These are phyloP conservation scores for Diaporthe sp. DNA, from an alignment of 2,329 filamentous ascomycete species.

Conservation along the genomic window DNA sequence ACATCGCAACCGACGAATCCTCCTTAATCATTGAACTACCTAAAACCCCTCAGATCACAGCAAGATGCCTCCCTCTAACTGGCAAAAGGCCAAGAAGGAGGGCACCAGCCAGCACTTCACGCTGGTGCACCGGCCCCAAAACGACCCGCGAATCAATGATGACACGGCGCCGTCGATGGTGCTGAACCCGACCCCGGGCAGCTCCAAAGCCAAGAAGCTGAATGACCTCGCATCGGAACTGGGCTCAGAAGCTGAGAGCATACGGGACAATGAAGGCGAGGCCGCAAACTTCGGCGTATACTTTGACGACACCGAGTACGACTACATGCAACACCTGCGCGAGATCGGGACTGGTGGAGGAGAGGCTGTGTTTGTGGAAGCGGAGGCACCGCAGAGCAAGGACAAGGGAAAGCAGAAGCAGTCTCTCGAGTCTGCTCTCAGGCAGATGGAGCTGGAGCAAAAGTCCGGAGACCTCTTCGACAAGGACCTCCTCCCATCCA, in stretches of 20 bases:
- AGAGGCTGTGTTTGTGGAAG: slow-evolving; percentile 85
- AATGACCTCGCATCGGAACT: slow-evolving; percentile 83
- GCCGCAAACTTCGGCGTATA: slow-evolving; percentile 94
- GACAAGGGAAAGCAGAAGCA: slow-evolving; percentile 80
- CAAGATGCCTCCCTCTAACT: slow-evolving; percentile 48
- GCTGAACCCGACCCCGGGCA: slow-evolving; percentile 75
- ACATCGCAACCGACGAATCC: neutral
- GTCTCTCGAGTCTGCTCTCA: slow-evolving; percentile 84
- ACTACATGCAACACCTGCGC: slow-evolving; percentile 99
- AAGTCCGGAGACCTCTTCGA: slow-evolving; percentile 71
- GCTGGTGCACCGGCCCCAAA: slow-evolving; percentile 94
- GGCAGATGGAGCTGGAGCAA: slow-evolving; percentile 67
- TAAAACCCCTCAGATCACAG: neutral
- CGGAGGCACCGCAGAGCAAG: slow-evolving; percentile 69
- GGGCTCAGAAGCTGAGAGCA: slow-evolving; percentile 69
- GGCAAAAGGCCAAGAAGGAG: slow-evolving; percentile 69
- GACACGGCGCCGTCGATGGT: slow-evolving; percentile 89
- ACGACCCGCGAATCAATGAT: slow-evolving; percentile 97
- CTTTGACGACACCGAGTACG: slow-evolving; percentile 94
- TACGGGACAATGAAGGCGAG: slow-evolving; percentile 93
- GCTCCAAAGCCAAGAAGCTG: slow-evolving; percentile 70
- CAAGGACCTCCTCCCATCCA: slow-evolving; percentile 80
- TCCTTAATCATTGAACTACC: neutral
- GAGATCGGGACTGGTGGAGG: slow-evolving; percentile 82
- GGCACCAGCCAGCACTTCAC: slow-evolving; percentile 86